Conservation (phyloP, 2,329 filamentous ascomycete species). For the Paraphaeosphaeria sporulosa region DNA sequence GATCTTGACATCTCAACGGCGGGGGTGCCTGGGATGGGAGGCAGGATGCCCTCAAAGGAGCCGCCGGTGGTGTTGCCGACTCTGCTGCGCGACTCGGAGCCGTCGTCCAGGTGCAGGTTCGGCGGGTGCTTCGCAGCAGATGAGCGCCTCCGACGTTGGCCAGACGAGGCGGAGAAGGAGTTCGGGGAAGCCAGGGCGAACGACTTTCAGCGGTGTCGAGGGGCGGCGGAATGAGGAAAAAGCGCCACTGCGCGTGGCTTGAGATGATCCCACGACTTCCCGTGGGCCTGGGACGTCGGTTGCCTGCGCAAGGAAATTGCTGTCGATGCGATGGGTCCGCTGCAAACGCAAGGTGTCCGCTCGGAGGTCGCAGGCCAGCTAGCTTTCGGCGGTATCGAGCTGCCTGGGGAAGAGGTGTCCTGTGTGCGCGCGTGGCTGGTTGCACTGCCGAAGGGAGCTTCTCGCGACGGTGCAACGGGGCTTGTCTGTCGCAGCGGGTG, state of each 20-base stretch:
- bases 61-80: slow-evolving; percentile 43
- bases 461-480: slow-evolving; percentile 5
- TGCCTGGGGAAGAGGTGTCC: slow-evolving; percentile 4
- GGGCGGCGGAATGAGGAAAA: slow-evolving; percentile 31
- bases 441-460: slow-evolving; percentile 10
- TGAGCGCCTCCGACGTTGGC: slow-evolving; percentile 51
- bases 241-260: slow-evolving; percentile 34
- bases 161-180: slow-evolving; percentile 46
- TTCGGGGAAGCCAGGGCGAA: slow-evolving; percentile 50
- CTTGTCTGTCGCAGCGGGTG: slow-evolving; percentile 9
- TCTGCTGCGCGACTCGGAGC: slow-evolving; percentile 32
- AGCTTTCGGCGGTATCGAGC: slow-evolving; percentile 6
- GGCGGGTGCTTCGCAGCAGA: slow-evolving; percentile 48
- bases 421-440: slow-evolving; percentile 8
- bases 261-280: slow-evolving; percentile 18
- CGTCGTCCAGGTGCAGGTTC: slow-evolving; percentile 41
- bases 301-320: slow-evolving; percentile 18
- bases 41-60: slow-evolving; percentile 43
- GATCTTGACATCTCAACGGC: slow-evolving; percentile 78
- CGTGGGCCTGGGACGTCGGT: slow-evolving; percentile 23
- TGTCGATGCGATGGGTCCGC: slow-evolving; percentile 3
- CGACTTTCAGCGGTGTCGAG: slow-evolving; percentile 29
- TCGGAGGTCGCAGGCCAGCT: slow-evolving; percentile 16
- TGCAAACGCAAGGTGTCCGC: slow-evolving; percentile 15
- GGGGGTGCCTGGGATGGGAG: slow-evolving; percentile 49